These are phyloP conservation scores for Apophysomyces ossiformis DNA, from an alignment of 371 early-diverging fungal genomes.

Conservation along the genomic window DNA sequence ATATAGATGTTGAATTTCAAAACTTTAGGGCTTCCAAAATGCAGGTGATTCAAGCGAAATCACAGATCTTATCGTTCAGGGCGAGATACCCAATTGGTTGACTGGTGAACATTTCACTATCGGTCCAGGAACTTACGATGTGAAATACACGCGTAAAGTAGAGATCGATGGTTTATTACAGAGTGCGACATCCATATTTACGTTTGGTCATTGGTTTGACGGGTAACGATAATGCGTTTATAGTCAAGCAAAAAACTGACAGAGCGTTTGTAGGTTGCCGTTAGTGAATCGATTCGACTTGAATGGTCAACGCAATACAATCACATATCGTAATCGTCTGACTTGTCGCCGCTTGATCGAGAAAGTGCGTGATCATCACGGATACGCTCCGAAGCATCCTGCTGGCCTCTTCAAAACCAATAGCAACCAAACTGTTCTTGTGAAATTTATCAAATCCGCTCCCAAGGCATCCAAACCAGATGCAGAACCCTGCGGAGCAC, in stretches of 20 bases:
- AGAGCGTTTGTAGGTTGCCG: constrained; percentile 42
- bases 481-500: constrained; percentile 62
- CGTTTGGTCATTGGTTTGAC: constrained; percentile 77
- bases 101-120: constrained; percentile 66
- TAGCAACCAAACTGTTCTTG: constrained; percentile 69
- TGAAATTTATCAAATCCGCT: constrained; percentile 60
- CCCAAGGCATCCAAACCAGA: constrained; percentile 54
- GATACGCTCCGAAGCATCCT: constrained; percentile 66
- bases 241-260: not conserved
- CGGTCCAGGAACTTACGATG: constrained; percentile 68
- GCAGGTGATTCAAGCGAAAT: constrained; percentile 40
- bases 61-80: constrained; percentile 46
- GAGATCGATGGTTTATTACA: constrained; percentile 63
- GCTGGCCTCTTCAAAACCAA: constrained; percentile 69
- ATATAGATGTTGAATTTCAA: not conserved
- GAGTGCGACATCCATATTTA: constrained; percentile 63
- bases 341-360: constrained; percentile 61
- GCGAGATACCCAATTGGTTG: constrained; percentile 68
- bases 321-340: constrained; percentile 64
- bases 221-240: constrained; percentile 39
- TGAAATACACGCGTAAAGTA: constrained; percentile 66
- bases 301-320: constrained; percentile 54
- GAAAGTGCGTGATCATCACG: constrained; percentile 73
- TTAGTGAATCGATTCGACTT: constrained; percentile 68
- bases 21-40: constrained; percentile 48